Conservation (phyloP, 2,329 filamentous ascomycete genomes). For the Fusarium sp. region DNA sequence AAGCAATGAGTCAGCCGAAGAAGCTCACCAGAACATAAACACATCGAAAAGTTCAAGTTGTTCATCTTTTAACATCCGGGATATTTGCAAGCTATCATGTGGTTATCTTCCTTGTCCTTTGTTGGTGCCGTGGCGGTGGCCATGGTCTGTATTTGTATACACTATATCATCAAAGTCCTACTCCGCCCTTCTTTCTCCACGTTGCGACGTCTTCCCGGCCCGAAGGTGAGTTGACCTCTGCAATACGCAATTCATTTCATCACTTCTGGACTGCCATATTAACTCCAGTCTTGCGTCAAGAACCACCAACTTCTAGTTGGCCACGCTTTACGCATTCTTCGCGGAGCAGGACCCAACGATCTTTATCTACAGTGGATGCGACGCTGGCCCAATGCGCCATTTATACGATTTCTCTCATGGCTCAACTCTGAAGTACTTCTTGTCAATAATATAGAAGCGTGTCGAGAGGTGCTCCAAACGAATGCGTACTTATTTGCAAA, state of each 20-base stretch:
- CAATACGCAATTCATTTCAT: no score
- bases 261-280: neutral
- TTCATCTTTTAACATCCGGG: rapidly evolving
- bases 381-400: slow-evolving; percentile 17
- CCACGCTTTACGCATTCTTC: slow-evolving; percentile 8
- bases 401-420: slow-evolving; percentile 22
- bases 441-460: slow-evolving; percentile 22
- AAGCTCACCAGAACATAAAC: rapidly evolving
- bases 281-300: neutral
- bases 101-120: rapidly evolving
- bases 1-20: neutral
- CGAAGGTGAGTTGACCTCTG: neutral
- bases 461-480: slow-evolving; percentile 21
- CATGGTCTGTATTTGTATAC: neutral
- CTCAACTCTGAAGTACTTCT: slow-evolving; percentile 19
- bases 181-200: neutral
- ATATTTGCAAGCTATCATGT: neutral
- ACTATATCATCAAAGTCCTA: neutral
- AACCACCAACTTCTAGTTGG: slow-evolving; percentile 1
- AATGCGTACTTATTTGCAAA: slow-evolving; percentile 21
- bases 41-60: no score
- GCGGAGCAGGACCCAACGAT: slow-evolving; percentile 7
- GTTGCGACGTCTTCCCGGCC: neutral
- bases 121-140: neutral
- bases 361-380: slow-evolving; percentile 22